A percentile compares a stretch with the other conserved stretches of the same genome.
Evolutionary conservation across 345 rosid species (phyloP).

Genomic region (Moricandia moricandioides): DNA sequence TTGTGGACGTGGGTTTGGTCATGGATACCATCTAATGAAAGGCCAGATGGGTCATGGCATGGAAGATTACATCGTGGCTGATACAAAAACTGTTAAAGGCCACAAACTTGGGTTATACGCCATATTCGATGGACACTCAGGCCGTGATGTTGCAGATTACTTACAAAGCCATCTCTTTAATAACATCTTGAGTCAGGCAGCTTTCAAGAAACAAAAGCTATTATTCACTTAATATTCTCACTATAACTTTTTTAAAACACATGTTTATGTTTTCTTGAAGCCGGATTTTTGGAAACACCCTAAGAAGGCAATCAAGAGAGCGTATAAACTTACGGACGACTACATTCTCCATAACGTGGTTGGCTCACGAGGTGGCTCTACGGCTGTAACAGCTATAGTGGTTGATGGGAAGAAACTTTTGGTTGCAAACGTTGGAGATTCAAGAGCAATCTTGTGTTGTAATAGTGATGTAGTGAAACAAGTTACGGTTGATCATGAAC

Average conservation of each 20-base stretch:
- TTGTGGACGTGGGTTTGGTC: slow-evolving; percentile 23
- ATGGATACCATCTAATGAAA: slow-evolving; percentile 50
- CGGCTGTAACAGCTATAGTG: slow-evolving; percentile 50
- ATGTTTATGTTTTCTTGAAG: slow-evolving; percentile 21
- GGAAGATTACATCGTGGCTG: slow-evolving; percentile 56
- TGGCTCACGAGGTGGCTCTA: slow-evolving; percentile 49
- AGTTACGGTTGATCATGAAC: slow-evolving; percentile 50
- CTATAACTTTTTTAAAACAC: not conserved
- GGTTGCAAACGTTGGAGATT: slow-evolving; percentile 55
- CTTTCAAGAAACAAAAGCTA: slow-evolving; percentile 9
- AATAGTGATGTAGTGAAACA: slow-evolving; percentile 36
- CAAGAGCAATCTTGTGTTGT: slow-evolving; percentile 44
- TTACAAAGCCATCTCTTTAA: slow-evolving; percentile 47
- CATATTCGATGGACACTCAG: slow-evolving; percentile 57
- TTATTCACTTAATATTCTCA: not conserved
- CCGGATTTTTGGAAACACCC: slow-evolving; percentile 46
- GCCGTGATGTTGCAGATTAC: slow-evolving; percentile 49
- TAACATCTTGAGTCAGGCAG: slow-evolving; percentile 49
- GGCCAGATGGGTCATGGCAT: slow-evolving; percentile 53
- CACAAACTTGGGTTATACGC: slow-evolving; percentile 50
- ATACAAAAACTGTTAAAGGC: slow-evolving; percentile 37
- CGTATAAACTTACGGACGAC: slow-evolving; percentile 40
- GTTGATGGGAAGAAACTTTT: slow-evolving; percentile 45
- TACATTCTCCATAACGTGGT: slow-evolving; percentile 42
- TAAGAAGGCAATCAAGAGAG: slow-evolving; percentile 40